Evolutionary conservation across 345 rosid species (phyloP).

Genomic region (Lepidium africanum): DNA sequence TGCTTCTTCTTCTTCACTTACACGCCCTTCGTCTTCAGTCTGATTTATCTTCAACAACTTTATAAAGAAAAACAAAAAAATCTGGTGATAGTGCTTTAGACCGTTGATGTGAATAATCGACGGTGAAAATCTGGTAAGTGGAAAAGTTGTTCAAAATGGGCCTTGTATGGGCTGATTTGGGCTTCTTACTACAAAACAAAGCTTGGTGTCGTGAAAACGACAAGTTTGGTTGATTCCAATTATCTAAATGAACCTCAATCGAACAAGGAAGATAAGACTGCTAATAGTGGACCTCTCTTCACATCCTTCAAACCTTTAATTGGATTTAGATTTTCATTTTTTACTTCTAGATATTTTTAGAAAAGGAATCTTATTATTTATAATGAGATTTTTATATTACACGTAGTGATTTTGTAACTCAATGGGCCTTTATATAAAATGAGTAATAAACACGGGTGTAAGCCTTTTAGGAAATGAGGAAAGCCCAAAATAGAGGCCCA

Average conservation of each 20-base stretch:
- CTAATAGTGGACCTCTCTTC: constrained; percentile 7
- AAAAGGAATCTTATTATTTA: background rate
- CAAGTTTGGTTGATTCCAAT: constrained; percentile 7
- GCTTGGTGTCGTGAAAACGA: background rate
- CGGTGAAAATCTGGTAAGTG: constrained; percentile 6
- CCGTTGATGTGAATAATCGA: constrained; percentile 17
- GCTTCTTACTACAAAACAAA: constrained; percentile 18
- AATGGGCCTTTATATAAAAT: background rate
- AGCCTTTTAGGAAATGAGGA: background rate
- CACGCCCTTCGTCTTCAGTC: background rate
- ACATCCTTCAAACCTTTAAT: background rate
- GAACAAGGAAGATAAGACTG: constrained; percentile 20
- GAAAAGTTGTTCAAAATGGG: background rate
- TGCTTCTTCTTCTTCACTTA: background rate
- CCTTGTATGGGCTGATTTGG: background rate
- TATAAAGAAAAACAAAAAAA: background rate
- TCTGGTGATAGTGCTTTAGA: background rate
- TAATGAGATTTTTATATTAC: background rate
- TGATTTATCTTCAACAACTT: background rate
- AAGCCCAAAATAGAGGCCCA: background rate
- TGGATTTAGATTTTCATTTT: background rate
- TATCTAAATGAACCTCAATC: constrained; percentile 12
- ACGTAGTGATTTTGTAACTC: background rate
- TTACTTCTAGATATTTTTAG: background rate
- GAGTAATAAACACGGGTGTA: background rate